Base-by-base conservation (phyloP, 192 early-diverging fungal genomes). In the Oehlia diaphana region DNA sequence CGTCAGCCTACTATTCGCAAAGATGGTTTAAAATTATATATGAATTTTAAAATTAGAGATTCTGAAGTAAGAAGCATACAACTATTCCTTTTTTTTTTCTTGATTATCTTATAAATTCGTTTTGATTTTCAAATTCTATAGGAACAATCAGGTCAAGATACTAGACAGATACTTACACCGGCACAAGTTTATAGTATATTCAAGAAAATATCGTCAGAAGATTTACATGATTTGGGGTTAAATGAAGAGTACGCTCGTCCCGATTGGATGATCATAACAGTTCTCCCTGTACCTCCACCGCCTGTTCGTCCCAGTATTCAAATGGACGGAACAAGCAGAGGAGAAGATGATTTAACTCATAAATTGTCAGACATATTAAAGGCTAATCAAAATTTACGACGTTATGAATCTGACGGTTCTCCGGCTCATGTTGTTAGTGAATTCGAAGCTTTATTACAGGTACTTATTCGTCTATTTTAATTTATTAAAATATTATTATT, bases 321-420 rank as follows among this genome's bases (percentile, higher is more conserved):
- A 80, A 94, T 96, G 92, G 95, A 97, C 72, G 96, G 96, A 64
- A 90, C 91, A 3, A 90, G 92, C 77, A 87, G 90, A 67, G 91
- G 93, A 78, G 95, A 99, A 90, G 98, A 99, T 85, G 97, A 99
- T 91, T 89, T 99, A 83, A 99, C 98, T 4, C 91, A 95, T 84
- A 97, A 96, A 83, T 85, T 99, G 69, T 92, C 91, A 78, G 95
- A 96, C 78, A 95, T 99, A 72, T 83, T 99, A 74, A 97, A 97
- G 86, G 92, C 97, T 21, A 99, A 98, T 84, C 93, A 89, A 31
- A 91, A 91, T 76, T 87, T 99, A 63, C 88, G 89, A 62, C 88
- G 89, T 28, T 92, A 93, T 74, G 92, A 95, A 82, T 87, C 91
- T 21, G 96, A 98, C 78, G 96, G 95, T 75, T 91, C 93, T 47